Conservation (phyloP, 495 filamentous ascomycete genomes). For the Penicillium tannophilum region DNA sequence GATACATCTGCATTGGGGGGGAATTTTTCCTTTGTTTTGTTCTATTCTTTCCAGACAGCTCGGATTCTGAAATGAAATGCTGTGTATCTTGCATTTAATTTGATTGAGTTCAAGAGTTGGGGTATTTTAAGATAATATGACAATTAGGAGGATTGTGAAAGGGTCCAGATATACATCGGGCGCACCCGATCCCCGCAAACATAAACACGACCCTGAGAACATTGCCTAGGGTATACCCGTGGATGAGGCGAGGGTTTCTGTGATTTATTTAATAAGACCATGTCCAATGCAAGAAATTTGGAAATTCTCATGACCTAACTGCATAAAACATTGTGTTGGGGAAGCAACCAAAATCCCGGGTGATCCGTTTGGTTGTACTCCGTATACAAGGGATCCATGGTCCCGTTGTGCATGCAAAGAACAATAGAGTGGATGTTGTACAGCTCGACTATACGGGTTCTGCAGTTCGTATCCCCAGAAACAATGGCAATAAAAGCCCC, state of each 20-base stretch:
- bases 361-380: not conserved
- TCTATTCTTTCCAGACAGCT: not conserved
- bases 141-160: not conserved
- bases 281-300: not conserved
- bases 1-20: not conserved
- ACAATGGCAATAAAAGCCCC: not conserved
- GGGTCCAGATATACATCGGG: not conserved
- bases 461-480: conserved; percentile 12
- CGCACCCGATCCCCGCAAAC: not conserved
- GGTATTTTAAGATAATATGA: not conserved
- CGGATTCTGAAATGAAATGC: not conserved
- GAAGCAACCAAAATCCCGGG: not conserved
- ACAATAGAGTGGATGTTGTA: not conserved
- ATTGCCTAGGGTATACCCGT: no score
- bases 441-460: not conserved
- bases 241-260: not conserved
- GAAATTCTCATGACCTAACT: not conserved
- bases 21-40: not conserved
- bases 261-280: no score
- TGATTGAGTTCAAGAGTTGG: not conserved
- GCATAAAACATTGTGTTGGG: not conserved
- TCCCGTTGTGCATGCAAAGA: conserved; percentile 5
- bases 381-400: not conserved
- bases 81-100: not conserved
- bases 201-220: not conserved